Base-by-base conservation (phyloP, 805 yeast species). In the Diddensiella transvaalensis region DNA sequence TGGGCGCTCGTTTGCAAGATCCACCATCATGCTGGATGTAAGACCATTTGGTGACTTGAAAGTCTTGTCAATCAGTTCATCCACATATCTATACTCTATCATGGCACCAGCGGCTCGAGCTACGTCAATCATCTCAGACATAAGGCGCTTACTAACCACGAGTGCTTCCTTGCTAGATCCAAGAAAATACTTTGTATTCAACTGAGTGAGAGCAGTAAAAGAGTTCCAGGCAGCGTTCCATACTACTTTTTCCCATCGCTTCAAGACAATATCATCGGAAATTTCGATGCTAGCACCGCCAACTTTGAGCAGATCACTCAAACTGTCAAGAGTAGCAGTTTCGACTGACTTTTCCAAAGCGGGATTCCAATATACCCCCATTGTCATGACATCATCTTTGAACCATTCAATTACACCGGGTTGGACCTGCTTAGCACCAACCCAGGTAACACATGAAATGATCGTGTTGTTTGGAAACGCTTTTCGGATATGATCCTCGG, bases 21-120 rank as follows among this genome's bases (percentile, higher is more conserved):
- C 91, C 13, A 81, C 81, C 54, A 76, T 66, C 89, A 84, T 84
- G 3, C 88, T 82, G 2, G 90, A 89, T 39, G 73, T 43, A 15
- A 50, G 36, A n/a, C 51, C 51, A 13, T 33, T 29, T 19, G 37
- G 22, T 4, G 48, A 33, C 22, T 26, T 23, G 17, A 38, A 26
- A 22, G 44, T 42, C 36, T 42, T 46, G 30, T 40, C 47, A n/a
- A 55, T 43, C n/a, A 55, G 50, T 8, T 26, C 43, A 18, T 55
- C 57, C 10, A 37, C 36, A 4, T 50, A 46, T 10, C 26, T 22
- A 17, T 41, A 17, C 13, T 40, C 48, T 11, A 55, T 19, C 4
- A n/a, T n/a, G 17, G 47, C 41, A 3, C 87, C 88, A 51, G 82
- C 90, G 4, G 86, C 78, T 42, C 74, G 76, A 8, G 95, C 95